phyloP scores from a whole-genome alignment of 352 stramenopile species.

The Phytophthora syringae region DNA sequence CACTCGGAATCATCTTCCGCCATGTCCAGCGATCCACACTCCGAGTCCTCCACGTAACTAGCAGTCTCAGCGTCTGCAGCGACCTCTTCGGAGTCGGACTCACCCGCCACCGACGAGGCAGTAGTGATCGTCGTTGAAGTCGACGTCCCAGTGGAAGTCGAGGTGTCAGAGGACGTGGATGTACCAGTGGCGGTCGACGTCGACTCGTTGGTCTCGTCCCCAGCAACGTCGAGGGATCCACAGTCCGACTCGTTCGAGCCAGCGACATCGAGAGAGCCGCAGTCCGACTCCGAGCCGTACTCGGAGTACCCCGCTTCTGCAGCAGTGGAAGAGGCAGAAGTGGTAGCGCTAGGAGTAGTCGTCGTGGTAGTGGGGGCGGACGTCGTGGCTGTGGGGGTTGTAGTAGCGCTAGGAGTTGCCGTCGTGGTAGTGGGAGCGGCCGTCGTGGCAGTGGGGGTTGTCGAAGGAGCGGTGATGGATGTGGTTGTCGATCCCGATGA shows the following conservation, averaged over 20 bases:
- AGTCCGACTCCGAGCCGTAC: constrained; percentile 27
- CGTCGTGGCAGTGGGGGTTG: too few relatives aligned
- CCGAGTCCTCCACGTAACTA: constrained; percentile 26
- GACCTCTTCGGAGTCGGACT: constrained; percentile 27
- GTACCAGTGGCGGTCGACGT: constrained; percentile 10
- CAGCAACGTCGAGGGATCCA: constrained; percentile 30
- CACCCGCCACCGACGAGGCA: constrained; percentile 18
- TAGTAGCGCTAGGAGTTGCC: constrained; percentile 9
- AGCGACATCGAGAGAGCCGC: constrained; percentile 23
- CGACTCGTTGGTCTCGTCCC: constrained; percentile 24
- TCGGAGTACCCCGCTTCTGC: constrained; percentile 30
- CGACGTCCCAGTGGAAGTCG: constrained; percentile 9
- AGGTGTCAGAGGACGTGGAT: constrained; percentile 14
- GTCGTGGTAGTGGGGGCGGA: neutral
- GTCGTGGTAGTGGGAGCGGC: too few relatives aligned
- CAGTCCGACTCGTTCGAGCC: constrained; percentile 24
- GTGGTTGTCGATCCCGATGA: constrained; percentile 15
- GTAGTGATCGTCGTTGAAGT: constrained; percentile 22
- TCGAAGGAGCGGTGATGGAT: constrained; percentile 5
- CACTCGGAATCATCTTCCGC: too few relatives aligned
- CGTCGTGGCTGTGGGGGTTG: constrained; percentile 9
- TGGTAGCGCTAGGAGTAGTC: constrained; percentile 1
- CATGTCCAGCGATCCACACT: constrained; percentile 28
- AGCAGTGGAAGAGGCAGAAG: constrained; percentile 13
- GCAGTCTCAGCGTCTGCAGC: constrained; percentile 26